phyloP scores from a whole-genome alignment of 2,329 filamentous ascomycete species.

The Colletotrichum sp. region DNA sequence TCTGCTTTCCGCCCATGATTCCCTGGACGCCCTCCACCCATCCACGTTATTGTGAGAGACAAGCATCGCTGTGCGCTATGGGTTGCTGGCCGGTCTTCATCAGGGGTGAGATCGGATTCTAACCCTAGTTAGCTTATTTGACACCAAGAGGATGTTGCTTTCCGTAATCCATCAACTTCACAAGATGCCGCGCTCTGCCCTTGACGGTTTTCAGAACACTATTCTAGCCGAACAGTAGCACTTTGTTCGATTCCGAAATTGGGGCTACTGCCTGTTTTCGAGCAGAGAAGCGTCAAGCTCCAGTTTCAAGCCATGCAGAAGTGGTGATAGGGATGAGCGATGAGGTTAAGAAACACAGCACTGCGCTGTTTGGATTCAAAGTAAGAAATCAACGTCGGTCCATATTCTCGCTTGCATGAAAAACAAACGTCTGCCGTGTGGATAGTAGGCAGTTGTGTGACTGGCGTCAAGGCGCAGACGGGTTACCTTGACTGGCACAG shows the following conservation, averaged over 20 bases:
- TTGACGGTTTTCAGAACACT: not conserved
- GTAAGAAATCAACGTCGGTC: not conserved
- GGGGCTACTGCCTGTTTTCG: not conserved
- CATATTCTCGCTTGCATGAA: not conserved
- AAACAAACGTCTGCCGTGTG: not conserved
- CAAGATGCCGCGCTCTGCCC: not conserved
- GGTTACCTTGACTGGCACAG: not conserved
- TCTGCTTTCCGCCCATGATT: not conserved
- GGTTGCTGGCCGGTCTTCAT: not conserved
- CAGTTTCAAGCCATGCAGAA: not conserved
- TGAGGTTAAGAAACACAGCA: not conserved
- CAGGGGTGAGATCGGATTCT: not conserved
- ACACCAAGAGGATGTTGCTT: not conserved
- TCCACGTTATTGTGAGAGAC: not conserved
- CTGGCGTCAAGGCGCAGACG: not conserved
- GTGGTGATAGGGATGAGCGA: not conserved
- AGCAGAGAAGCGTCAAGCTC: not conserved
- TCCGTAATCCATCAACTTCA: not conserved
- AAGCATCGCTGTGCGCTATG: not conserved
- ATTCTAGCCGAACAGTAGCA: not conserved
- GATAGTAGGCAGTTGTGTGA: not conserved
- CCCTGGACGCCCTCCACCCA: not conserved
- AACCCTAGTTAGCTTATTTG: not conserved
- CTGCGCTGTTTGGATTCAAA: not conserved
- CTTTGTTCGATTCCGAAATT: not conserved